These are phyloP conservation scores for Pseudopithomyces maydicus DNA, from an alignment of 2,329 filamentous ascomycete genomes.

Conservation along the genomic window DNA sequence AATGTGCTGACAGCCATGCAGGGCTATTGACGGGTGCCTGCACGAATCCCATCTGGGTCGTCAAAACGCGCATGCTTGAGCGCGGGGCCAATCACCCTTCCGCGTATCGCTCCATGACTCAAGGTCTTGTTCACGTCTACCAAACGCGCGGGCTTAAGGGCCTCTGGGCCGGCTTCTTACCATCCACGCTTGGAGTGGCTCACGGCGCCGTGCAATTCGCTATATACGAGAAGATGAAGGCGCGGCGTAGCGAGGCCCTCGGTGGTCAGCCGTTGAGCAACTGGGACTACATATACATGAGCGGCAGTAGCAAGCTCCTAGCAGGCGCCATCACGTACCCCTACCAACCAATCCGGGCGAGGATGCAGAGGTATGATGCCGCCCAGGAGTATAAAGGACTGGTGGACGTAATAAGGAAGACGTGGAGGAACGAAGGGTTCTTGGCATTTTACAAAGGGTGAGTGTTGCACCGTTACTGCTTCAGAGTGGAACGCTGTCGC, in stretches of 20 bases:
- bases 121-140: constrained; percentile 71
- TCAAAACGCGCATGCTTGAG: constrained; percentile 96
- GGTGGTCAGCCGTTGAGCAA: constrained; percentile 62
- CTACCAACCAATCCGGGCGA: constrained; percentile 87
- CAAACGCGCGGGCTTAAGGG: constrained; percentile 74
- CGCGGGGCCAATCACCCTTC: constrained; percentile 74
- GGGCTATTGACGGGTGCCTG: constrained; percentile 78
- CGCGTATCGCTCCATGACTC: constrained; percentile 79
- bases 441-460: constrained; percentile 87
- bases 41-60: constrained; percentile 97
- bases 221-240: constrained; percentile 81
- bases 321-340: constrained; percentile 92
- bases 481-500: too few relatives aligned
- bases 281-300: constrained; percentile 79
- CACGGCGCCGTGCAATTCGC: constrained; percentile 96
- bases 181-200: constrained; percentile 82
- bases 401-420: constrained; percentile 71
- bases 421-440: constrained; percentile 80
- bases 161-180: constrained; percentile 85
- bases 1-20: constrained; percentile 18
- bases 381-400: constrained; percentile 74
- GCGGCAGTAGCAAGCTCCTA: constrained; percentile 80
- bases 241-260: constrained; percentile 57
- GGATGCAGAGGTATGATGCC: constrained; percentile 88
- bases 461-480: constrained; percentile 9